phyloP scores from a whole-genome alignment of 2,329 filamentous ascomycete genomes.

The Penicillium psychrosexuale region DNA sequence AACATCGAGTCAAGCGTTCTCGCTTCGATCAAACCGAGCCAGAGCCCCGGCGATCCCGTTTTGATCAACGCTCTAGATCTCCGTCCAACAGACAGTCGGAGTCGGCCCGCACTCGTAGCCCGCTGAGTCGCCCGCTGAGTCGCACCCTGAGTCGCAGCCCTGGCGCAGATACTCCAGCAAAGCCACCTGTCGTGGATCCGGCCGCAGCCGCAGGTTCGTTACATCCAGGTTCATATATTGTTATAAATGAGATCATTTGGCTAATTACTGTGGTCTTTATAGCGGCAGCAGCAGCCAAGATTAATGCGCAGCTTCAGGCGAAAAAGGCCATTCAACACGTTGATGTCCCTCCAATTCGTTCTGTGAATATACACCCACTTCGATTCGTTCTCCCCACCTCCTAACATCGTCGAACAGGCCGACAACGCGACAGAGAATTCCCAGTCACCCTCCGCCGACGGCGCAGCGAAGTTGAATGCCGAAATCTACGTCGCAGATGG shows the following conservation, averaged over 20 bases:
- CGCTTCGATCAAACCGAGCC: slow-evolving; percentile 91
- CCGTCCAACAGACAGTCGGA: slow-evolving; percentile 67
- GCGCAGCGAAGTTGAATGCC: slow-evolving; percentile 64
- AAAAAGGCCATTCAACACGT: slow-evolving; percentile 89
- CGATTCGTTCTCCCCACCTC: background rate
- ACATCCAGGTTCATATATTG: background rate
- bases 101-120: slow-evolving; percentile 74
- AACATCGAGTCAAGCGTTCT: slow-evolving; percentile 76
- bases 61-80: slow-evolving; percentile 88
- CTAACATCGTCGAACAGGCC: slow-evolving; percentile 33
- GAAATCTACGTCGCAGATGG: slow-evolving; percentile 94
- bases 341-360: slow-evolving; percentile 76
- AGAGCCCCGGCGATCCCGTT: slow-evolving; percentile 76
- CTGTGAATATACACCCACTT: slow-evolving; percentile 44
- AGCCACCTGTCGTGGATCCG: slow-evolving; percentile 60
- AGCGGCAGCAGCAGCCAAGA: slow-evolving; percentile 85
- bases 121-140: slow-evolving; percentile 52
- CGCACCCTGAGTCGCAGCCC: slow-evolving; percentile 46
- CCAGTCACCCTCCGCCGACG: slow-evolving; percentile 50
- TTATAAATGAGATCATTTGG: background rate
- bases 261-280: slow-evolving; percentile 23
- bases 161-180: slow-evolving; percentile 37
- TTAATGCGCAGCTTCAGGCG: slow-evolving; percentile 77
- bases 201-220: slow-evolving; percentile 71
- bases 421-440: slow-evolving; percentile 55